phyloP scores from a whole-genome alignment of 371 early-diverging fungal species.

The Basidiobolus meristosporus region DNA sequence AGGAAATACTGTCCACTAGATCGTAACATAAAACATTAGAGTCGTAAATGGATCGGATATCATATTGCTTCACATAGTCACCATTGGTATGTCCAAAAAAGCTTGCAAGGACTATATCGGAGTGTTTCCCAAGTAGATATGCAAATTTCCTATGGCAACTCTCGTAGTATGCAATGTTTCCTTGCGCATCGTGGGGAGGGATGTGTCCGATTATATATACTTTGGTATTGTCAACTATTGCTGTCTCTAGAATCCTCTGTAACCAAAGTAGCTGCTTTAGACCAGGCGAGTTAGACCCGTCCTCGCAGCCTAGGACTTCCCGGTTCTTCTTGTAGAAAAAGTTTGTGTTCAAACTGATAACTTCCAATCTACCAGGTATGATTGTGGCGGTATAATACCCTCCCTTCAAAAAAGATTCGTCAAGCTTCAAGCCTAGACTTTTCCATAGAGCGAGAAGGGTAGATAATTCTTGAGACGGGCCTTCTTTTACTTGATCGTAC shows the following conservation, averaged over 20 bases:
- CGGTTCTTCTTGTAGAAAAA: conserved; percentile 11
- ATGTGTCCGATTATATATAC: conserved; percentile 23
- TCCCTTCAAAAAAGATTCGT: conserved; percentile 2
- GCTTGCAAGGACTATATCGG: conserved; percentile 16
- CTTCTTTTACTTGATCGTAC: conserved; percentile 8
- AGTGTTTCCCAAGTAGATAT: conserved; percentile 16
- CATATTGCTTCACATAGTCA: no score
- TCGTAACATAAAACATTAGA: background rate
- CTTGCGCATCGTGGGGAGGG: conserved; percentile 18
- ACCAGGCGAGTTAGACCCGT: conserved; percentile 7
- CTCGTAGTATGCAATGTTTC: conserved; percentile 5
- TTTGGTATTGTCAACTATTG: conserved; percentile 1
- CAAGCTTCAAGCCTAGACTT: background rate
- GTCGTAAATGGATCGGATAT: no score
- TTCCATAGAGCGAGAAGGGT: background rate
- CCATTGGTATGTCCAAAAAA: conserved; percentile 17
- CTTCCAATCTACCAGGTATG: conserved; percentile 3
- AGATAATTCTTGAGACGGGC: background rate
- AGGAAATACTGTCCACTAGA: conserved; percentile 1
- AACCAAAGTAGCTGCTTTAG: conserved; percentile 14
- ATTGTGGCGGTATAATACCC: conserved; percentile 3
- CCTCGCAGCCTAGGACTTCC: conserved; percentile 8
- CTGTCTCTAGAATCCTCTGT: conserved; percentile 4
- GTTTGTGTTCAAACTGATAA: conserved; percentile 7
- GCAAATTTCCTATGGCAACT: conserved; percentile 16